phyloP scores from a whole-genome alignment of 2,329 filamentous ascomycete species.

The Ophiocordyceps camponoti-floridani region DNA sequence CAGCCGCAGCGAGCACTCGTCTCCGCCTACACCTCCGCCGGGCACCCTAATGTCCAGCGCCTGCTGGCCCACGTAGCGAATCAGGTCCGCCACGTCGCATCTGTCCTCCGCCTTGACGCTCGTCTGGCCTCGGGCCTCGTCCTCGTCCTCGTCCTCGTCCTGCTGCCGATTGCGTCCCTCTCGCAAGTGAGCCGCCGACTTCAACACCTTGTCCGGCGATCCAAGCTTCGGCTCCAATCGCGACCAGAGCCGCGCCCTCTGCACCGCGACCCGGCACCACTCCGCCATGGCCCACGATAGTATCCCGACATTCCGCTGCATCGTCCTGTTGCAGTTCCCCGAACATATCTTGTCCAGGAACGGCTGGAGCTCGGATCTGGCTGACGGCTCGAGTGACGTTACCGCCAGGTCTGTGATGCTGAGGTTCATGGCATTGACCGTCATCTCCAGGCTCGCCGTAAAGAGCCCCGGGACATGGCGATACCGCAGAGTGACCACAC shows the following conservation, averaged over 20 bases:
- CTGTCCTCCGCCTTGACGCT: slow-evolving; percentile 3
- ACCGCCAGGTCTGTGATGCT: slow-evolving; percentile 35
- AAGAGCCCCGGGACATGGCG: slow-evolving; percentile 32
- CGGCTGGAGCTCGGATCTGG: slow-evolving; percentile 36
- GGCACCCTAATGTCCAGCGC: slow-evolving; percentile 25
- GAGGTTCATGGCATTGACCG: slow-evolving; percentile 33
- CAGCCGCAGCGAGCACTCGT: slow-evolving; percentile 28
- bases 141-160: slow-evolving; percentile 1
- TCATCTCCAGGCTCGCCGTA: slow-evolving; percentile 36
- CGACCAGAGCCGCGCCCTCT: slow-evolving; percentile 46
- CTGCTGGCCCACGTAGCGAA: slow-evolving; percentile 35
- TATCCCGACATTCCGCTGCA: slow-evolving; percentile 38
- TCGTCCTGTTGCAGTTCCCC: slow-evolving; percentile 21
- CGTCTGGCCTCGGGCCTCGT: slow-evolving; percentile 7
- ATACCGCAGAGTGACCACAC: slow-evolving; percentile 33
- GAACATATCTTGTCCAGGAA: slow-evolving; percentile 28
- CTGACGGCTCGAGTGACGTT: slow-evolving; percentile 35
- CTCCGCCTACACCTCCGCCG: slow-evolving; percentile 11
- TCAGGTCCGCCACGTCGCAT: slow-evolving; percentile 21
- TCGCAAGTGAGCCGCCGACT: slow-evolving; percentile 8
- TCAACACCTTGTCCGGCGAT: slow-evolving; percentile 10
- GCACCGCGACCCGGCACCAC: slow-evolving; percentile 43
- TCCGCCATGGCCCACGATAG: slow-evolving; percentile 50
- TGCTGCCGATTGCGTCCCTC: slow-evolving; percentile 1
- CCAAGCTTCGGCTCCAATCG: slow-evolving; percentile 29